Conservation (phyloP, 2,329 filamentous ascomycete genomes). For the Penicillium sp. region DNA sequence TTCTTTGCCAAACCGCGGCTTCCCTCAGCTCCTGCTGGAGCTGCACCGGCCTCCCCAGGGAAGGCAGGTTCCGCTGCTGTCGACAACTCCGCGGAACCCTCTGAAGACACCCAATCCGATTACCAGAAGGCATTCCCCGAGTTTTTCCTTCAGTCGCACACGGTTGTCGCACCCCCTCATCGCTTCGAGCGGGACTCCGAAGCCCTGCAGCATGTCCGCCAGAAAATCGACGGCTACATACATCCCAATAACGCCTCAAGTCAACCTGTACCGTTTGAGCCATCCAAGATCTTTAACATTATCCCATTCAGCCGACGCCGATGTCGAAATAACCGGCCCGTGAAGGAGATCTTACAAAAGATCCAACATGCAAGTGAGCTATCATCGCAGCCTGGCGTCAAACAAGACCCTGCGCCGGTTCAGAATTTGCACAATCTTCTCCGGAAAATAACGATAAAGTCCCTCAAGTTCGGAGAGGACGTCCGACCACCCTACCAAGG, state of each 20-base stretch:
- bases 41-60: conserved; percentile 30
- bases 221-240: conserved; percentile 47
- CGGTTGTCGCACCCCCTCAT: conserved; percentile 62
- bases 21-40: conserved; percentile 22
- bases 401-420: conserved; percentile 20
- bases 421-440: conserved; percentile 38
- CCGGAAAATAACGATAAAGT: conserved; percentile 54
- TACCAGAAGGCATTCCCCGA: conserved; percentile 74
- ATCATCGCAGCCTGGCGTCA: conserved; percentile 38
- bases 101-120: conserved; percentile 42
- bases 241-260: conserved; percentile 14
- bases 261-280: conserved; percentile 26
- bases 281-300: conserved; percentile 38
- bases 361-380: conserved; percentile 43
- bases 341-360: conserved; percentile 61
- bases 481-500: conserved; percentile 63
- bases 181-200: conserved; percentile 59
- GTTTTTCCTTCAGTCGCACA: conserved; percentile 74
- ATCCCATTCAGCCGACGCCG: conserved; percentile 38
- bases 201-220: conserved; percentile 54
- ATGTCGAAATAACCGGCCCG: conserved; percentile 39
- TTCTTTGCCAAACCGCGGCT: conserved; percentile 49
- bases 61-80: conserved; percentile 15
- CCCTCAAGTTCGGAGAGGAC: conserved; percentile 60
- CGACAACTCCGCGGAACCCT: conserved; percentile 8